Evolutionary conservation across 2,329 filamentous ascomycete species (phyloP).

Genomic region (Colletotrichum magnum): DNA sequence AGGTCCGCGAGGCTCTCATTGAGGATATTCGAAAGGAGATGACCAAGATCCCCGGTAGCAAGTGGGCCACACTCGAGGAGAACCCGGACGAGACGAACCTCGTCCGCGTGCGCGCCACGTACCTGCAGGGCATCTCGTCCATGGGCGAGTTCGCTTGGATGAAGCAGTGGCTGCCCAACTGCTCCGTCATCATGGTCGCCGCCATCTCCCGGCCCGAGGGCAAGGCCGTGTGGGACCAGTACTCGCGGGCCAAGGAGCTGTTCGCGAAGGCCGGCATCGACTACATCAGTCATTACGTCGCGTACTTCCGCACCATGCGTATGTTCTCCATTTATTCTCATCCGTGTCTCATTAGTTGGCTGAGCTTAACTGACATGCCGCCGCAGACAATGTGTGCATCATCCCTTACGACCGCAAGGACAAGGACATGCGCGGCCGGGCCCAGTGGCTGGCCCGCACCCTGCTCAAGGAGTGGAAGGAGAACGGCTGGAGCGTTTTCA

Average conservation of each 20-base stretch:
- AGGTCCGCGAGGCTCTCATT: constrained; percentile 31
- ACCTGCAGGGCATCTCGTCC: constrained; percentile 32
- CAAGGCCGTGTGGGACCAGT: constrained; percentile 29
- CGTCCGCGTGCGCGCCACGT: constrained; percentile 24
- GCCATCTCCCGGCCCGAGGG: constrained; percentile 25
- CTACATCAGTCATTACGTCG: constrained; percentile 33
- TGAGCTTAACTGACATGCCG: neutral
- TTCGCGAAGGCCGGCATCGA: constrained; percentile 32
- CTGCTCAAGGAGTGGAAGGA: constrained; percentile 58
- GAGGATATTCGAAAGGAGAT: constrained; percentile 25
- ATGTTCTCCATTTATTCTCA: neutral
- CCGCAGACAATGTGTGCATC: constrained; percentile 63
- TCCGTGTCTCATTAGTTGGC: fast-evolving
- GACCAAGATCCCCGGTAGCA: constrained; percentile 31
- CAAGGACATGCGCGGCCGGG: constrained; percentile 51
- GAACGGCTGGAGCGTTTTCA: constrained; percentile 60
- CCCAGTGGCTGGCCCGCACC: constrained; percentile 48
- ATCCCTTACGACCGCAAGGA: constrained; percentile 62
- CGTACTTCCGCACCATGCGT: constrained; percentile 37
- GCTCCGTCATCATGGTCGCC: constrained; percentile 32
- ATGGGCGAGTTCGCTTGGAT: constrained; percentile 37
- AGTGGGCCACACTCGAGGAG: constrained; percentile 34
- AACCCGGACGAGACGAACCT: constrained; percentile 25
- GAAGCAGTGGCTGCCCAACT: constrained; percentile 34
- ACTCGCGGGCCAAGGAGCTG: constrained; percentile 21